Conservation (phyloP, 805 yeast genomes). For the Kodamaea jinghongensis region DNA sequence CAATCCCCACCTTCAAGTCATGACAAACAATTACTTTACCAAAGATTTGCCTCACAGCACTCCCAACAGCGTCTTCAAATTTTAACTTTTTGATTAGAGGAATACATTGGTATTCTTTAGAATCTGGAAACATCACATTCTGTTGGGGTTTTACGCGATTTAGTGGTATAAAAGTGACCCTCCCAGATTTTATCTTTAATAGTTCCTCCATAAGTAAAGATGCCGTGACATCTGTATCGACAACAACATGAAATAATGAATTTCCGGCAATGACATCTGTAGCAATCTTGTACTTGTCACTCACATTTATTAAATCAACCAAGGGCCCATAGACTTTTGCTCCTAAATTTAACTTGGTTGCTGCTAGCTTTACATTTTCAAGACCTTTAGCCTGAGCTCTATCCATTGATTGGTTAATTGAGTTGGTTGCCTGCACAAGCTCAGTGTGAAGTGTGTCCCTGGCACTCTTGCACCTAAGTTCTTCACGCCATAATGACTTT, state of each 20-base stretch:
- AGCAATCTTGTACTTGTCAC: constrained; percentile 79
- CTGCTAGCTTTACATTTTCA: constrained; percentile 62
- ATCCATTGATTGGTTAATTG: constrained; percentile 72
- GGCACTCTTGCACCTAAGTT: constrained; percentile 59
- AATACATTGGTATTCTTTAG: constrained; percentile 55
- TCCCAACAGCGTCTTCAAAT: constrained; percentile 50
- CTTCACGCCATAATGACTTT: constrained; percentile 76
- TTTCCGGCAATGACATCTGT: constrained; percentile 89
- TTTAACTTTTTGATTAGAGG: constrained; percentile 77
- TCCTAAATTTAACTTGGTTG: constrained; percentile 54
- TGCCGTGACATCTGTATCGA: constrained; percentile 84
- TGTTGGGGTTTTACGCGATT: constrained; percentile 53
- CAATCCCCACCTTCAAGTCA: constrained; percentile 65
- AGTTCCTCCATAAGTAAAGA: constrained; percentile 74
- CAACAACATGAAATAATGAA: constrained; percentile 83
- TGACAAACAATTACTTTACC: constrained; percentile 77
- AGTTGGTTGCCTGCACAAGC: constrained; percentile 53
- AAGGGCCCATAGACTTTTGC: constrained; percentile 75
- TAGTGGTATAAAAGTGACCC: constrained; percentile 89
- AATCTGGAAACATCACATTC: constrained; percentile 54
- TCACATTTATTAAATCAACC: constrained; percentile 78
- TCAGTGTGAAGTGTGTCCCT: constrained; percentile 55
- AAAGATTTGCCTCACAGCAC: constrained; percentile 76
- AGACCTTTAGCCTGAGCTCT: constrained; percentile 68
- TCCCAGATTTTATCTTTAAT: constrained; percentile 65